phyloP scores from a whole-genome alignment of 2,329 filamentous ascomycete species.

The Coniochaeta sp. region DNA sequence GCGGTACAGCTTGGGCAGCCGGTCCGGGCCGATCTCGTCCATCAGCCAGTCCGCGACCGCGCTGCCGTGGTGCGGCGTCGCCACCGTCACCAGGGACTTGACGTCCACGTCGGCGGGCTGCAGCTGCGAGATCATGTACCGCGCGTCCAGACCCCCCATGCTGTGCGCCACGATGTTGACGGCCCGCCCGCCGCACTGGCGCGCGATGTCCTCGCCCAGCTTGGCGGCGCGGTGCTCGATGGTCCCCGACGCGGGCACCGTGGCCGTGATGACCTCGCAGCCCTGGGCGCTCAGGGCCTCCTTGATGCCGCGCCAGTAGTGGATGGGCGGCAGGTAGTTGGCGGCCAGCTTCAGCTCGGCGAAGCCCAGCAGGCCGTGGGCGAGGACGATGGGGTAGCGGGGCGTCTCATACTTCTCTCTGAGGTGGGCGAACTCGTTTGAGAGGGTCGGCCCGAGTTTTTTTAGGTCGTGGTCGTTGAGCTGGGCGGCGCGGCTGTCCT shows the following conservation, averaged over 20 bases:
- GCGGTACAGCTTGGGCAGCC: slow-evolving; percentile 48
- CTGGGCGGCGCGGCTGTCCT: neutral
- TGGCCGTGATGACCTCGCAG: slow-evolving; percentile 50
- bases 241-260: slow-evolving; percentile 52
- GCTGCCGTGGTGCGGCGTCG: slow-evolving; percentile 48
- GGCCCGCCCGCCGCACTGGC: slow-evolving; percentile 37
- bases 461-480: neutral
- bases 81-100: slow-evolving; percentile 45
- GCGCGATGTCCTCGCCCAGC: slow-evolving; percentile 46
- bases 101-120: slow-evolving; percentile 38
- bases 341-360: slow-evolving; percentile 45
- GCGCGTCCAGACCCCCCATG: slow-evolving; percentile 59
- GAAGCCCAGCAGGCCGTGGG: slow-evolving; percentile 59
- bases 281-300: slow-evolving; percentile 47
- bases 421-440: slow-evolving; percentile 2
- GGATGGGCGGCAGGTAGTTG: slow-evolving; percentile 43
- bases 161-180: slow-evolving; percentile 73
- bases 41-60: slow-evolving; percentile 49
- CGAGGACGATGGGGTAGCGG: slow-evolving; percentile 55
- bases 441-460: neutral
- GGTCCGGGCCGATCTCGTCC: slow-evolving; percentile 33
- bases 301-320: slow-evolving; percentile 60
- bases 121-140: slow-evolving; percentile 57
- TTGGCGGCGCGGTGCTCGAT: slow-evolving; percentile 54
- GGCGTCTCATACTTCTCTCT: slow-evolving; percentile 30